Evolutionary conservation across 768 basidiomycete genomes (phyloP).

Genomic region (Russula sp.): DNA sequence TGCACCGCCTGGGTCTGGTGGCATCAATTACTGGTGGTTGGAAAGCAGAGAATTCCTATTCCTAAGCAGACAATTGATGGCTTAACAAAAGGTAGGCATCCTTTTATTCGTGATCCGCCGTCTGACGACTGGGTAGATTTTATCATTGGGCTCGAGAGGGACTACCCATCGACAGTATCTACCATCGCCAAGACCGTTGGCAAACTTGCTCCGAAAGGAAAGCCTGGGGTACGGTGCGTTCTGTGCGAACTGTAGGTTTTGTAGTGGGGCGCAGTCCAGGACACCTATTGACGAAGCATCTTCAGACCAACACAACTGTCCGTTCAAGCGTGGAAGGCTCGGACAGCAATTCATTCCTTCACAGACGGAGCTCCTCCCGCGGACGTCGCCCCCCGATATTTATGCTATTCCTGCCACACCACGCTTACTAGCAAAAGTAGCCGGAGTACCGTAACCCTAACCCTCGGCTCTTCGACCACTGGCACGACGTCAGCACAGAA

Average conservation of each 20-base stretch:
- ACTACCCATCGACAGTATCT: slow-evolving; percentile 84
- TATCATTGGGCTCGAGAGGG: slow-evolving; percentile 69
- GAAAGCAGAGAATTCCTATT: slow-evolving; percentile 40
- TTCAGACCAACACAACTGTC: slow-evolving; percentile 57
- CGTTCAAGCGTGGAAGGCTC: slow-evolving; percentile 66
- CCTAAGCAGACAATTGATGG: slow-evolving; percentile 55
- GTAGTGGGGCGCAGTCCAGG: background rate
- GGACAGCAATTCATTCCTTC: slow-evolving; percentile 64
- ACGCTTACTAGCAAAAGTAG: slow-evolving; percentile 53
- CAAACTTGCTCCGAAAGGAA: slow-evolving; percentile 65
- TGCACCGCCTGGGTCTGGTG: slow-evolving; percentile 77
- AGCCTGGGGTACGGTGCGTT: slow-evolving; percentile 43
- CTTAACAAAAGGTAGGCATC: slow-evolving; percentile 56
- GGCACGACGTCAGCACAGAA: slow-evolving; percentile 2
- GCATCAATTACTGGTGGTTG: slow-evolving; percentile 48
- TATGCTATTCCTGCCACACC: slow-evolving; percentile 63
- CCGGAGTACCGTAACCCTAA: slow-evolving; percentile 33
- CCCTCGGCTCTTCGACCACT: background rate
- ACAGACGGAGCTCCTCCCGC: slow-evolving; percentile 22
- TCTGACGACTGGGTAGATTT: slow-evolving; percentile 46
- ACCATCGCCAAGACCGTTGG: slow-evolving; percentile 75
- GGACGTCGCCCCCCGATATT: slow-evolving; percentile 27
- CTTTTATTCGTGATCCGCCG: background rate
- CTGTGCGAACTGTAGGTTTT: slow-evolving; percentile 56
- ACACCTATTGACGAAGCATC: background rate